These are phyloP conservation scores for Paracoccidioides brasiliensis DNA, from an alignment of 2,329 filamentous ascomycete genomes.

Conservation along the genomic window DNA sequence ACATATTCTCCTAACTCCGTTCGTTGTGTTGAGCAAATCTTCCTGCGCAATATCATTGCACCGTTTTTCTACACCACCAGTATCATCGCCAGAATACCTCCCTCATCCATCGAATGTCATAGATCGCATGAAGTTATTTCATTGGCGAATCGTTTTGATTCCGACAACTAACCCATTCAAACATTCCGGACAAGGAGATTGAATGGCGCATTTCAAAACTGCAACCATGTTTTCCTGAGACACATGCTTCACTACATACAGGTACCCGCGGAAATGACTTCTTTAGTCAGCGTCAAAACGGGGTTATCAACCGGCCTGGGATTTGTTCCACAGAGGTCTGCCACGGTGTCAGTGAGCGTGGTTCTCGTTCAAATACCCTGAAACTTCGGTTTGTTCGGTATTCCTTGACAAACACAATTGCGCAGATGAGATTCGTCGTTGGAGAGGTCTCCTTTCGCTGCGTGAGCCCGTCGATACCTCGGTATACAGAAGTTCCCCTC, in stretches of 20 bases:
- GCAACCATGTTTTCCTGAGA: neutral
- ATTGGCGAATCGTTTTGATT: neutral
- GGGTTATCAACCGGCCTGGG: neutral
- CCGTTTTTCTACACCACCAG: neutral
- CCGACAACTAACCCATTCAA: neutral
- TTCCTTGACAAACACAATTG: neutral
- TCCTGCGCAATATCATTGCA: neutral
- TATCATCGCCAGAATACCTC: neutral
- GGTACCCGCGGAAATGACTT: neutral
- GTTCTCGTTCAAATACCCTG: neutral
- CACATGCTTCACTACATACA: neutral
- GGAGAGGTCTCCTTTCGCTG: neutral
- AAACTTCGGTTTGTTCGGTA: neutral
- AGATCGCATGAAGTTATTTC: neutral
- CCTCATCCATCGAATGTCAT: neutral
- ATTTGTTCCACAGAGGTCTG: neutral
- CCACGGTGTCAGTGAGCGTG: neutral
- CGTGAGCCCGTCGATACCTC: neutral
- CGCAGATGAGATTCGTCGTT: neutral
- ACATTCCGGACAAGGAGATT: neutral
- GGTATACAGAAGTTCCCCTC: neutral
- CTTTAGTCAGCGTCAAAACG: neutral
- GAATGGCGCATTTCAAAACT: neutral
- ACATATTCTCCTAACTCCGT: neutral
- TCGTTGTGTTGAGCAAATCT: neutral